Evolutionary conservation across 2,329 filamentous ascomycete species (phyloP).

Genomic region (Myotisia sp.): DNA sequence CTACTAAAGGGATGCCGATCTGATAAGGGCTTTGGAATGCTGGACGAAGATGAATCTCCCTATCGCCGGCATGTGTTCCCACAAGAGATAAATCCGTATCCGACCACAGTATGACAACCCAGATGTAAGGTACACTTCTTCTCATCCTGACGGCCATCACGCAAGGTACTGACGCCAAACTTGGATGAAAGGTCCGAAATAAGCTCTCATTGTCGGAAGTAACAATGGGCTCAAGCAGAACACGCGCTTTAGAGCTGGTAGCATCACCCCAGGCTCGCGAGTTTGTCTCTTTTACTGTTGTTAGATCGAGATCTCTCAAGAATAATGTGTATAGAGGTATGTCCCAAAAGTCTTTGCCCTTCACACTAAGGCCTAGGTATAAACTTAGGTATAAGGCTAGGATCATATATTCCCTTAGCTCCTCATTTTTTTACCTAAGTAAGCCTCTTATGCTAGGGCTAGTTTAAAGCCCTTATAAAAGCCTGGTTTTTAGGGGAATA

Average conservation of each 20-base stretch:
- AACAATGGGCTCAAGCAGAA: constrained; percentile 1
- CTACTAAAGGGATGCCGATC: not conserved
- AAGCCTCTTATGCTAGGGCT: too few relatives aligned
- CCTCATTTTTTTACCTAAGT: too few relatives aligned
- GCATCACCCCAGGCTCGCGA: not conserved
- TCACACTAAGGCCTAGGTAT: too few relatives aligned
- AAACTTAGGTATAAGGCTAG: too few relatives aligned
- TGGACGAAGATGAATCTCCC: constrained; percentile 2
- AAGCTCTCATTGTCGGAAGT: constrained; percentile 2
- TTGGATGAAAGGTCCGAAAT: not conserved
- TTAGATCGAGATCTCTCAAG: not conserved
- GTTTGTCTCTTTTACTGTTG: constrained; percentile 1
- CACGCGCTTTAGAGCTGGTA: not conserved
- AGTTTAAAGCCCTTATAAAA: too few relatives aligned
- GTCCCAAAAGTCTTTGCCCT: too few relatives aligned
- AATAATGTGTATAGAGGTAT: constrained; percentile 36
- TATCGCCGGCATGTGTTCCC: constrained; percentile 1
- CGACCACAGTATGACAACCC: constrained; percentile 1
- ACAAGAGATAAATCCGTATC: not conserved
- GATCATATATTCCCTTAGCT: too few relatives aligned
- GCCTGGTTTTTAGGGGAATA: too few relatives aligned
- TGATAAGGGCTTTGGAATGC: not conserved
- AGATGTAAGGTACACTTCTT: not conserved
- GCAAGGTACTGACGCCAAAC: not conserved
- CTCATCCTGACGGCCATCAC: not conserved